A percentile compares a stretch with the other conserved stretches of the same genome.
phyloP scores from a whole-genome alignment of 306 rosid species.

The Oemleria cerasiformis region DNA sequence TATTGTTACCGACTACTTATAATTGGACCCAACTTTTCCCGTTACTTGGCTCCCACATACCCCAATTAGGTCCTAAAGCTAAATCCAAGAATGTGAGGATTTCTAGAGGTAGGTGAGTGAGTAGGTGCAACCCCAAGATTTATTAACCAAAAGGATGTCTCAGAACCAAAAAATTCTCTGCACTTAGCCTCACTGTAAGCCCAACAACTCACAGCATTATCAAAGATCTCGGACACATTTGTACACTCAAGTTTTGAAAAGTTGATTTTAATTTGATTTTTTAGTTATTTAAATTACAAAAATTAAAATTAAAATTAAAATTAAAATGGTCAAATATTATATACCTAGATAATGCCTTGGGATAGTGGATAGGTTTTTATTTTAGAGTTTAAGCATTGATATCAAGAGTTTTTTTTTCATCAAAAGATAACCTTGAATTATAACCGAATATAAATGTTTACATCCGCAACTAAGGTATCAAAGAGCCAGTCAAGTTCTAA shows the following conservation, averaged over 20 bases:
- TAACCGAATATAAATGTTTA: too few relatives aligned
- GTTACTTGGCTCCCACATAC: slow-evolving; percentile 20
- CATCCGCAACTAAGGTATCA: too few relatives aligned
- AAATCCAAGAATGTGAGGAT: slow-evolving; percentile 14
- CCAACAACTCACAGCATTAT: neutral
- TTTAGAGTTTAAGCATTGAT: too few relatives aligned
- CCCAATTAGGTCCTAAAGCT: slow-evolving; percentile 6
- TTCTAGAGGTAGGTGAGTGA: slow-evolving; percentile 34
- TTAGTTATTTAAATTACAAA: too few relatives aligned
- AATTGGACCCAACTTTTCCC: slow-evolving; percentile 12
- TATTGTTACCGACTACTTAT: neutral
- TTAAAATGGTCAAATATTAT: too few relatives aligned
- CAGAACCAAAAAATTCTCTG: neutral
- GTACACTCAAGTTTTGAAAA: neutral
- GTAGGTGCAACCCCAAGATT: slow-evolving; percentile 27
- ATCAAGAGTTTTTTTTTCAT: too few relatives aligned
- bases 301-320: too few relatives aligned
- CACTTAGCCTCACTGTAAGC: neutral
- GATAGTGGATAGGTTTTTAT: too few relatives aligned
- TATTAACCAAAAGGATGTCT: neutral
- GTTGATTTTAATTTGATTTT: too few relatives aligned
- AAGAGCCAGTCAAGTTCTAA: too few relatives aligned
- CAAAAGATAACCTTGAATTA: too few relatives aligned
- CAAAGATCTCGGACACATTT: neutral
- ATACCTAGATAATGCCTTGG: too few relatives aligned